phyloP scores from a whole-genome alignment of 257 asterid species.

The Lavandula angustifolia region DNA sequence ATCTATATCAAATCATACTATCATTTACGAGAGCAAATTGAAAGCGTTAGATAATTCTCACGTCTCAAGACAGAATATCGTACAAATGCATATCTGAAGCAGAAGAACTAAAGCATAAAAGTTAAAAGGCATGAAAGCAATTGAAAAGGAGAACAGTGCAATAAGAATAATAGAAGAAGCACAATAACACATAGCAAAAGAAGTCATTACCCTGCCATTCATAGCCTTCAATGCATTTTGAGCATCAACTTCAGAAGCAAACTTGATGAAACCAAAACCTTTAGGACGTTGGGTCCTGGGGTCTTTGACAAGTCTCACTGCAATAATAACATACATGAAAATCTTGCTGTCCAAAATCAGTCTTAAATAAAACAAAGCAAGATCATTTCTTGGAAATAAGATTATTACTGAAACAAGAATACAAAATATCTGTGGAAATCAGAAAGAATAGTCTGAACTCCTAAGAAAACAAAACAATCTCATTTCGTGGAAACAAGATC shows the following conservation, averaged over 20 bases:
- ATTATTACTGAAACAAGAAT: not conserved
- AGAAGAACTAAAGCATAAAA: not conserved
- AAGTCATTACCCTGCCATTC: conserved; percentile 58
- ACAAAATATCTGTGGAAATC: no score
- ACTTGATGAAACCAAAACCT: conserved; percentile 77
- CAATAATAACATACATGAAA: conserved; percentile 14
- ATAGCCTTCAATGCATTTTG: conserved; percentile 60
- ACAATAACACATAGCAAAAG: not conserved
- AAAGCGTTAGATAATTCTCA: conserved; percentile 21
- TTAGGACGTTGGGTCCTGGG: conserved; percentile 61
- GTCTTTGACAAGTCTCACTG: conserved; percentile 70
- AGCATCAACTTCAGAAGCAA: conserved; percentile 58
- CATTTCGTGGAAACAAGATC: no score
- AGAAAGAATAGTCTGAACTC: no score
- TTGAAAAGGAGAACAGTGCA: not conserved
- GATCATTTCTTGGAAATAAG: not conserved
- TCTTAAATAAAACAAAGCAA: not conserved
- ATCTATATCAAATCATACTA: not conserved
- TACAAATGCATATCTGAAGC: not conserved
- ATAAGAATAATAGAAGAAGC: not conserved
- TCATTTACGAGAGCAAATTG: not conserved
- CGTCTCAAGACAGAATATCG: not conserved
- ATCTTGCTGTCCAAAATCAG: no score
- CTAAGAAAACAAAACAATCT: no score
- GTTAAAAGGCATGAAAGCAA: not conserved